Base-by-base conservation (phyloP, 1,284 basidiomycete genomes). In the Butyriboletus appendiculatus region DNA sequence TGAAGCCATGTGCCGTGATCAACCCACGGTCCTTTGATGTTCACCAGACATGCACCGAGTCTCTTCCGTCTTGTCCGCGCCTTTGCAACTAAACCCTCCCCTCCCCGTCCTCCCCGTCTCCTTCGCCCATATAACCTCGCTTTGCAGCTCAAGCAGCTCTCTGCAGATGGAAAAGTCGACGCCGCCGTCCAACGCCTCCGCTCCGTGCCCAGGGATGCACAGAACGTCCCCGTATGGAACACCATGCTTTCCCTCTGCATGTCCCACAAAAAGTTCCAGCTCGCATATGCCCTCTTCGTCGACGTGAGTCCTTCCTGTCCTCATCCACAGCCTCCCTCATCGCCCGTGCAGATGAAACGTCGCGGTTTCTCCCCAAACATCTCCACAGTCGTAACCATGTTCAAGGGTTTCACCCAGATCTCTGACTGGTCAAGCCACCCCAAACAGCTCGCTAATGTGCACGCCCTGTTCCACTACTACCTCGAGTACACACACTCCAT, bases 181-280 rank as follows among this genome's bases (percentile, higher is more conserved):
- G 76, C 75, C 3, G 90, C 90, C 0, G 74, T 88, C 8, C 62
- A 72, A 9, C 77, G 81, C 63, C 75, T 92, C n/a, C 79, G 84
- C 62, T 81, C 76, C 39, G 71, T 82, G 24, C 88, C 90, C 24
- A 70, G 79, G 30, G 86, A 85, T 61, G 83, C 88, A 0, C 85
- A 89, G 65, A 91, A 88, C 59, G 74, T 80, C 2, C 73, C 77
- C 20, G 82, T 86, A 3, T 92, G 89, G 90, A 90, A 90, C 58
- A 88, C 83, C 1, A 65, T 92, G 54, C 84, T 92, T 34, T 78
- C 75, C 70, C 75, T 82, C 41, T 78, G 79, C 52, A 74, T 88
- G 73, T 76, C 80, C 43, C 79, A 70, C 15, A 70, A 76, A 49
- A 78, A 78, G 33, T 86, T 77, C 64, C 78, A 84, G 41, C 67